Evolutionary conservation across 2,329 filamentous ascomycete genomes (phyloP).

Genomic region (Orbilia brochopaga): DNA sequence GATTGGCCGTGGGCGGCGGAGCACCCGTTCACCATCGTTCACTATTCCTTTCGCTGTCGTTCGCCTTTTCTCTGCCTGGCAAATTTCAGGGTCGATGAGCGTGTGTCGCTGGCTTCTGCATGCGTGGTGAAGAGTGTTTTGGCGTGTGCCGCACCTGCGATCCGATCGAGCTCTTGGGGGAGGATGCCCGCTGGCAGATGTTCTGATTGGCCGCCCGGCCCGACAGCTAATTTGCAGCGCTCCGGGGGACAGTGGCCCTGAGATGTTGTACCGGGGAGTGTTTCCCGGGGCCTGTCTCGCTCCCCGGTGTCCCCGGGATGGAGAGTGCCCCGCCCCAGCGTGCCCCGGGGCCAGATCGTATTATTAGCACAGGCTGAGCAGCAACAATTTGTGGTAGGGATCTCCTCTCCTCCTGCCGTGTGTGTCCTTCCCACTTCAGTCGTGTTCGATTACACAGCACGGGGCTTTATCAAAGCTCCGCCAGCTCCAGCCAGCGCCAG

Average conservation of each 20-base stretch:
- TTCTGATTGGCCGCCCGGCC: slow-evolving; percentile 36
- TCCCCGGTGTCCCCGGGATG: not conserved
- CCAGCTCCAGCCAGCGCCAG: slow-evolving; percentile 14
- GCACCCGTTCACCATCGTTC: slow-evolving; percentile 4
- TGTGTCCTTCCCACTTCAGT: slow-evolving; percentile 37
- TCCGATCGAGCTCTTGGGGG: not conserved
- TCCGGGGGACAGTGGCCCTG: slow-evolving; percentile 30
- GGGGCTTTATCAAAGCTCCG: slow-evolving; percentile 47
- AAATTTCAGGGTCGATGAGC: slow-evolving; percentile 41
- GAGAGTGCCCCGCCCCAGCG: slow-evolving; percentile 3
- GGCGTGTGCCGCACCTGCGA: slow-evolving; percentile 11
- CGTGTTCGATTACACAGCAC: slow-evolving; percentile 46
- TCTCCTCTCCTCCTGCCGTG: slow-evolving; percentile 31
- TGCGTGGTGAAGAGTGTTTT: slow-evolving; percentile 34
- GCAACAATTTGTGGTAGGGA: slow-evolving; percentile 43
- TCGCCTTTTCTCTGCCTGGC: slow-evolving; percentile 7
- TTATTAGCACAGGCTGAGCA: slow-evolving; percentile 51
- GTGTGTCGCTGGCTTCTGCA: slow-evolving; percentile 18
- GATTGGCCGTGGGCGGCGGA: slow-evolving; percentile 18
- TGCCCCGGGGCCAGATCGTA: slow-evolving; percentile 8
- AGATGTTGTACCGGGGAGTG: slow-evolving; percentile 4
- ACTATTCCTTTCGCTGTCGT: slow-evolving; percentile 12
- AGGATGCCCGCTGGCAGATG: not conserved
- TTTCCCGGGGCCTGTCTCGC: not conserved
- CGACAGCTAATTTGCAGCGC: slow-evolving; percentile 15